Base-by-base conservation (phyloP, 2,329 filamentous ascomycete genomes). In the Alternaria gaisen region DNA sequence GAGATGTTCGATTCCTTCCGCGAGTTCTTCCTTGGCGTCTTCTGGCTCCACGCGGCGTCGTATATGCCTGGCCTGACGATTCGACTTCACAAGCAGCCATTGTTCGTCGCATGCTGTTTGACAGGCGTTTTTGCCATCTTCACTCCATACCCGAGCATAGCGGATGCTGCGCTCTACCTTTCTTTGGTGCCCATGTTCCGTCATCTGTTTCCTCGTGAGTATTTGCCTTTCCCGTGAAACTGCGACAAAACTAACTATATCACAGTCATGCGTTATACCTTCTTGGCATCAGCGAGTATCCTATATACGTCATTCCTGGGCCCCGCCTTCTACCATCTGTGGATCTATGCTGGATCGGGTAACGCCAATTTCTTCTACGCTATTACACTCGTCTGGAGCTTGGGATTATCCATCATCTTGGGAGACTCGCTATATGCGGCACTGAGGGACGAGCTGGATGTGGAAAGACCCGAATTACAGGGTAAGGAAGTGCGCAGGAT, bases 331-430 rank as follows among this genome's bases (percentile, higher is more conserved):
- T 97, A 98, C 77, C 90, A 99, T 76, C 83, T 99, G 5, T 99
- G 95, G 95, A 94, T 99, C 59, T 99, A 98, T 75, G 95, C 95
- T 3, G 95, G 95, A 51, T 97, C 93, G 58, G 95, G 95, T 28
- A 99, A 99, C 73, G 95, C 95, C 60, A 99, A 99, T 78, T 99
- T 99, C 82, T 99, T 99, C 82, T 99, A 99, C 76, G 95, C 95
- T 67, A 98, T 99, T 72, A 99, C 95, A 0, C 82, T 99, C n/a
- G 95, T 99, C 0, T 99, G 95, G 95, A 97, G 93, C 75, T 79
- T 99, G 24, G 95, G 93, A 0, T 85, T 97, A 69, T 94, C 93
- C 38, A 84, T 99, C 64, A 82, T 99, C 30, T 87, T 98, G 7
- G 93, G 92, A 11, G 95, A 99, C 76, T 85, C 93, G 54, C 84